phyloP scores from a whole-genome alignment of 805 yeast genomes.

The Brettanomyces anomalus region DNA sequence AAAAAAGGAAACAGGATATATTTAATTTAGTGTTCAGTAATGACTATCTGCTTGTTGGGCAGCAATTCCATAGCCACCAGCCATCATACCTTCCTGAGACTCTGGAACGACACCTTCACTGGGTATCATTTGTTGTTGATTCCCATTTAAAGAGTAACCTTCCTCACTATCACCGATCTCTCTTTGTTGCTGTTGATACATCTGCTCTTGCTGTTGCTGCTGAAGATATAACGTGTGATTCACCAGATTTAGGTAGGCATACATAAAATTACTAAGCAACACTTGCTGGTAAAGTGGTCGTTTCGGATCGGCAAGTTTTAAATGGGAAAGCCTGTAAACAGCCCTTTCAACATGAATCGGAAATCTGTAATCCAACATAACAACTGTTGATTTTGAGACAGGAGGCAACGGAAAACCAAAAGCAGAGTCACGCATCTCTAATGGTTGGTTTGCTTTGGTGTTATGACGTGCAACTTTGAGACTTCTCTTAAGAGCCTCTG shows the following conservation, averaged over 20 bases:
- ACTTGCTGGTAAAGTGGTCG: slow-evolving; percentile 90
- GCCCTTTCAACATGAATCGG: slow-evolving; percentile 97
- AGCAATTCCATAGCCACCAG: too few relatives aligned
- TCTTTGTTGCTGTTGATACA: slow-evolving; percentile 1
- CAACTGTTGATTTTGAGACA: slow-evolving; percentile 62
- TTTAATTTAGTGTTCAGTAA: too few relatives aligned
- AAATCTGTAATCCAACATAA: slow-evolving; percentile 77
- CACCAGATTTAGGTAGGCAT: slow-evolving; percentile 88
- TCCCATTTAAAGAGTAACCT: too few relatives aligned
- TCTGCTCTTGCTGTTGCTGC: slow-evolving; percentile 36
- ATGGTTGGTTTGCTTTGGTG: slow-evolving; percentile 44
- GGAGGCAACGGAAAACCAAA: slow-evolving; percentile 86
- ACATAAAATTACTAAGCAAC: slow-evolving; percentile 90
- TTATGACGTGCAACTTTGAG: slow-evolving; percentile 22
- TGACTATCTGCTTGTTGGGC: too few relatives aligned
- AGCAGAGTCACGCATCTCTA: slow-evolving; percentile 65
- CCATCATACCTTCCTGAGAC: too few relatives aligned
- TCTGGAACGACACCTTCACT: too few relatives aligned
- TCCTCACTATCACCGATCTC: too few relatives aligned
- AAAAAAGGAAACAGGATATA: too few relatives aligned
- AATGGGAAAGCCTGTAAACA: slow-evolving; percentile 82
- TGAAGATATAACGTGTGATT: slow-evolving; percentile 82
- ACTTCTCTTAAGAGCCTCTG: slow-evolving; percentile 17
- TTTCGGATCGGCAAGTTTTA: slow-evolving; percentile 90
- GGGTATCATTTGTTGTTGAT: too few relatives aligned